Evolutionary conservation across 2,329 filamentous ascomycete species (phyloP).

Genomic region (Albophoma yamanashiensis): DNA sequence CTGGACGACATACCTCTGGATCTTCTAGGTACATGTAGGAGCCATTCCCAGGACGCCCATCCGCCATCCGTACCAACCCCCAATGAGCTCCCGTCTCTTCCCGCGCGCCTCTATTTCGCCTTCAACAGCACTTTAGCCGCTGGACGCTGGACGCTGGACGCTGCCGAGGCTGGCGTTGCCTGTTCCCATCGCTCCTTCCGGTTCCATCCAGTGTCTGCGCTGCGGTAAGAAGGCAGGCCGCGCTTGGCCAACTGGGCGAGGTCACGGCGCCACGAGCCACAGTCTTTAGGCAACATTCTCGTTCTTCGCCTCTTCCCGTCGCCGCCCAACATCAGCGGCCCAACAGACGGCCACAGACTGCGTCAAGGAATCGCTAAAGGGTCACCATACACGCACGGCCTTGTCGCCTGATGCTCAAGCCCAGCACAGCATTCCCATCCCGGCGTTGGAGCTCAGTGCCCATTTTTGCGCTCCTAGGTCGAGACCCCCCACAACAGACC

Average conservation of each 20-base stretch:
- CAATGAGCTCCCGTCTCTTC: constrained; percentile 1
- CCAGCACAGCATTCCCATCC: neutral
- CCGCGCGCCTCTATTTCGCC: neutral
- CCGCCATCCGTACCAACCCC: neutral
- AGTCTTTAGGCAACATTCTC: neutral
- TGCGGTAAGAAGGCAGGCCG: neutral
- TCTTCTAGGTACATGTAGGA: neutral
- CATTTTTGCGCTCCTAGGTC: neutral
- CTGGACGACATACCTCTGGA: neutral
- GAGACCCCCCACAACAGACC: neutral
- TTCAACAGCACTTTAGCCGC: neutral
- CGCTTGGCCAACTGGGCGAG: neutral
- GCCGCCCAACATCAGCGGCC: neutral
- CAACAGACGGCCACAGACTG: neutral
- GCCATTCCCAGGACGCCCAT: neutral
- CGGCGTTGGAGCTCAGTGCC: neutral
- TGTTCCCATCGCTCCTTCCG: neutral
- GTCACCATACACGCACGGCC: neutral
- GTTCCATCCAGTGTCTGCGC: neutral
- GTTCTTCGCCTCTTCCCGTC: neutral
- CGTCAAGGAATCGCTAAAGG: too few relatives aligned
- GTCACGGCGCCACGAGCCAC: neutral
- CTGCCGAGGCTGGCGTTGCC: neutral
- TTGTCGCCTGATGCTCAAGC: neutral
- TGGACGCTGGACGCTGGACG: neutral